Evolutionary conservation across 2,329 filamentous ascomycete genomes (phyloP).

Genomic region (Pestalotiopsis sp.): DNA sequence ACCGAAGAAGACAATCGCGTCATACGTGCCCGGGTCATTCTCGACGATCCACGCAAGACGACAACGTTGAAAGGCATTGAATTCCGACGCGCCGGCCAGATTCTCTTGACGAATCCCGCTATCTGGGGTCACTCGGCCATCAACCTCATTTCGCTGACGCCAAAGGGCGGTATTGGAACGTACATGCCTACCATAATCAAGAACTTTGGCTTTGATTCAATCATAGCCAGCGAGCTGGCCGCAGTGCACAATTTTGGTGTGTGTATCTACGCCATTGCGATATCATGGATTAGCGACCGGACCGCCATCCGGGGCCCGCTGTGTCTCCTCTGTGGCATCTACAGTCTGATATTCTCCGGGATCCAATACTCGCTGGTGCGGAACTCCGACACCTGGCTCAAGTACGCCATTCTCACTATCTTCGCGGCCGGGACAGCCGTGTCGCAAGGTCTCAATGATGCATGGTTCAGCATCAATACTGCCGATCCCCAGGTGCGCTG

Average conservation of each 20-base stretch:
- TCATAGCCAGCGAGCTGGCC: not conserved
- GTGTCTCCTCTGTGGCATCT: conserved; percentile 3
- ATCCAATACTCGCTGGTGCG: not conserved
- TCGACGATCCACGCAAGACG: not conserved
- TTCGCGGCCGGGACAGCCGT: not conserved
- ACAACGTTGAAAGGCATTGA: not conserved
- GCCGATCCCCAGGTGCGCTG: not conserved
- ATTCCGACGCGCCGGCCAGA: not conserved
- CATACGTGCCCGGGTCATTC: not conserved
- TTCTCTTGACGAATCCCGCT: not conserved
- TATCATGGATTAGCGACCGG: conserved; percentile 1
- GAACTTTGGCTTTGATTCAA: conserved; percentile 3
- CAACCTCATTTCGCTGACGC: not conserved
- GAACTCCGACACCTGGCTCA: not conserved
- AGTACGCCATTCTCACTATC: not conserved
- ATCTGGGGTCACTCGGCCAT: not conserved
- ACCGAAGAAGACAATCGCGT: not conserved
- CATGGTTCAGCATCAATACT: conserved; percentile 8
- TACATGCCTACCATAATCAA: conserved; percentile 5
- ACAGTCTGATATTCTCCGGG: not conserved
- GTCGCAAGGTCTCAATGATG: not conserved
- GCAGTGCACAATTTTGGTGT: not conserved
- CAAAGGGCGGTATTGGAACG: not conserved
- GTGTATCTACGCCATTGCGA: not conserved
- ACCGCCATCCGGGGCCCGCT: not conserved